These are phyloP conservation scores for Ceratorhiza oryzae-sativae DNA, from an alignment of 1,284 basidiomycete genomes.

Conservation along the genomic window DNA sequence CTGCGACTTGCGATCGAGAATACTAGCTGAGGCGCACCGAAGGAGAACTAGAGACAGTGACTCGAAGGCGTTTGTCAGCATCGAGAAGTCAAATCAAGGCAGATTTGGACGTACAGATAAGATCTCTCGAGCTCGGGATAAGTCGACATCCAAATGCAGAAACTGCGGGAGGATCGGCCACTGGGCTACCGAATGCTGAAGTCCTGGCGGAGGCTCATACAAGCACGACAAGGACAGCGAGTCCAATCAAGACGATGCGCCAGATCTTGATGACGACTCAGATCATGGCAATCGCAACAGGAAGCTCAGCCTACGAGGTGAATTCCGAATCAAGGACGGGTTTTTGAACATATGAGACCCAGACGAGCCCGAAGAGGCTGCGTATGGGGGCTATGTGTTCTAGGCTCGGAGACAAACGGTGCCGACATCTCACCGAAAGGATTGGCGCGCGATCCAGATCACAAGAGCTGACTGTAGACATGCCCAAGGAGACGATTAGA, in stretches of 20 bases:
- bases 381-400: too few species aligned
- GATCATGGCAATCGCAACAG: background rate
- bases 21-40: background rate
- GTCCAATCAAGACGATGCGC: too few species aligned
- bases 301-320: background rate
- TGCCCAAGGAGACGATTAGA: too few species aligned
- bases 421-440: background rate
- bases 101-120: background rate
- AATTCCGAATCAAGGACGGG: background rate
- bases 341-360: background rate
- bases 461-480: background rate
- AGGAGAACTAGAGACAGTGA: background rate
- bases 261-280: too few species aligned
- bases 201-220: slow-evolving; percentile 2
- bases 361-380: background rate
- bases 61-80: background rate
- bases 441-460: slow-evolving; percentile 1
- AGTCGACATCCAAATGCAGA: background rate
- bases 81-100: background rate
- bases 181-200: background rate
- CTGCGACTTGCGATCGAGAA: background rate
- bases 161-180: slow-evolving; percentile 13
- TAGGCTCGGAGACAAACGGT: background rate
- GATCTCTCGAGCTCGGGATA: background rate
- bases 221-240: background rate